A percentile compares a stretch with the other conserved stretches of the same genome.
Evolutionary conservation across 1,139 yeast species (phyloP).

Genomic region (Pichia kudriavzevii): DNA sequence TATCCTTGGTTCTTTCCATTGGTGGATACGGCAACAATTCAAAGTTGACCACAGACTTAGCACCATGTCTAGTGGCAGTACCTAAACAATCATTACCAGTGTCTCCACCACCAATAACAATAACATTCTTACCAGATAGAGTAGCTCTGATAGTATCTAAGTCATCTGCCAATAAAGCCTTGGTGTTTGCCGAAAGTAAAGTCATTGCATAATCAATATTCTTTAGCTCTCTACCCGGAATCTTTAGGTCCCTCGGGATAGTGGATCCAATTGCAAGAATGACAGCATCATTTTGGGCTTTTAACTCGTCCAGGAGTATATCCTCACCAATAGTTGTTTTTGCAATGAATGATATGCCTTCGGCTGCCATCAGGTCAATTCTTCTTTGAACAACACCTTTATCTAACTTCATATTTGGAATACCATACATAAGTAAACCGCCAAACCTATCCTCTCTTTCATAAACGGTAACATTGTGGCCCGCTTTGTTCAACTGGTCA

Average conservation of each 20-base stretch:
- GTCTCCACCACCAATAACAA: slow-evolving; percentile 99
- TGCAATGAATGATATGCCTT: slow-evolving; percentile 76
- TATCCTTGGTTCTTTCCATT: slow-evolving; percentile 77
- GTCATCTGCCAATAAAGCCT: slow-evolving; percentile 77
- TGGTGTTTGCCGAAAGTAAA: slow-evolving; percentile 78
- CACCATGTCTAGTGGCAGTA: slow-evolving; percentile 95
- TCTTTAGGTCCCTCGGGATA: slow-evolving; percentile 88
- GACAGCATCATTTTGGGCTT: slow-evolving; percentile 66
- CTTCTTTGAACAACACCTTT: slow-evolving; percentile 90
- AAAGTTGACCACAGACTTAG: slow-evolving; percentile 90
- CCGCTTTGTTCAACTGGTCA: slow-evolving; percentile 94
- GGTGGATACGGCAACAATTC: slow-evolving; percentile 94
- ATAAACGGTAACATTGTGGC: slow-evolving; percentile 83
- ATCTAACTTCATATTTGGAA: slow-evolving; percentile 98
- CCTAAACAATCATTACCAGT: slow-evolving; percentile 99
- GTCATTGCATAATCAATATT: slow-evolving; percentile 96
- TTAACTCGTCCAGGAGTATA: slow-evolving; percentile 60
- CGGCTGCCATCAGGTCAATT: slow-evolving; percentile 82
- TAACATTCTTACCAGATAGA: slow-evolving; percentile 79
- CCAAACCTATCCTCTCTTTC: slow-evolving; percentile 96
- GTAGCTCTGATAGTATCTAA: slow-evolving; percentile 68
- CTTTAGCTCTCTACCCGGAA: slow-evolving; percentile 87
- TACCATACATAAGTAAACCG: slow-evolving; percentile 97
- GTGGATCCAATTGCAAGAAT: slow-evolving; percentile 94
- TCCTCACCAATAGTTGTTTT: slow-evolving; percentile 82